phyloP scores from a whole-genome alignment of 768 basidiomycete genomes.

The Tricholoma flavovirens region DNA sequence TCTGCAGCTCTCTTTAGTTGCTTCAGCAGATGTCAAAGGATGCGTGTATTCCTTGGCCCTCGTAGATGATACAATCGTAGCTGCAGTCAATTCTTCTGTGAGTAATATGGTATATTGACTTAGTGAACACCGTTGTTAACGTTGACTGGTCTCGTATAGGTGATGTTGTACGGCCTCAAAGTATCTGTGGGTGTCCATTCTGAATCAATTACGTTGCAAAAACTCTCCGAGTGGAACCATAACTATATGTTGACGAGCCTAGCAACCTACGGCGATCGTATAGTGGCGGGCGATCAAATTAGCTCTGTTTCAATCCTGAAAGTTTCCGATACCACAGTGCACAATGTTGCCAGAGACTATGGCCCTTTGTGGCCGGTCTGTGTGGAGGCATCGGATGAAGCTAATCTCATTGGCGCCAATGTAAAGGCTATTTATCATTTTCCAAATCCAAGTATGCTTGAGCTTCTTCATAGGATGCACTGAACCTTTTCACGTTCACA shows the following conservation, averaged over 20 bases:
- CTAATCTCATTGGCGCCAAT: constrained; percentile 66
- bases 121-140: not conserved
- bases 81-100: constrained; percentile 74
- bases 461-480: constrained; percentile 45
- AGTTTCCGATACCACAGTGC: constrained; percentile 37
- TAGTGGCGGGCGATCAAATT: constrained; percentile 77
- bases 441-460: constrained; percentile 1
- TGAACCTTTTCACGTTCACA: constrained; percentile 63
- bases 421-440: constrained; percentile 36
- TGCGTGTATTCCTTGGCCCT: constrained; percentile 62
- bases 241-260: constrained; percentile 76
- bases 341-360: constrained; percentile 66
- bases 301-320: constrained; percentile 71
- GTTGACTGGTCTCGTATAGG: constrained; percentile 24
- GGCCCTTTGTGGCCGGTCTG: constrained; percentile 68
- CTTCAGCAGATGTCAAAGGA: constrained; percentile 47
- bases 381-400: constrained; percentile 51
- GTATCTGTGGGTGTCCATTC: constrained; percentile 24
- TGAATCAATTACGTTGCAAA: constrained; percentile 31
- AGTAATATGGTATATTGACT: constrained; percentile 17
- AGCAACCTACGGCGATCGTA: constrained; percentile 42
- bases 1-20: constrained; percentile 33
- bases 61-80: constrained; percentile 49
- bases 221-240: constrained; percentile 65
- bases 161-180: constrained; percentile 43